These are phyloP conservation scores for Cucurbita pepo DNA, from an alignment of 306 rosid species.

Conservation along the genomic window DNA sequence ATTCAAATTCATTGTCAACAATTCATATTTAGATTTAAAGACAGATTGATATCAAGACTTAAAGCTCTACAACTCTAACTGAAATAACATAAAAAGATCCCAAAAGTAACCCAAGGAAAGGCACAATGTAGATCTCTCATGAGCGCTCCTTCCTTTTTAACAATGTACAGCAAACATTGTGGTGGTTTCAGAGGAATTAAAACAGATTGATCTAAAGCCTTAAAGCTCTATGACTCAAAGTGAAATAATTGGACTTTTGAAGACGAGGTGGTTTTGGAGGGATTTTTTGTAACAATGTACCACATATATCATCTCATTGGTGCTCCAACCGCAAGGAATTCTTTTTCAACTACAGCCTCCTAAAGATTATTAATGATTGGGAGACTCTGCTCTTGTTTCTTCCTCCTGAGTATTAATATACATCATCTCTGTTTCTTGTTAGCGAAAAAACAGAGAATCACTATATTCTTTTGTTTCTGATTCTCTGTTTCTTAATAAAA, in stretches of 20 bases:
- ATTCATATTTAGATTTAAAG: neutral
- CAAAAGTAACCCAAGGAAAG: neutral
- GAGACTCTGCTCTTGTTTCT: neutral
- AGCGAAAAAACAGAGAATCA: too few relatives aligned
- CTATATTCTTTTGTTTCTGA: too few relatives aligned
- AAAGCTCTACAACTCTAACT: neutral
- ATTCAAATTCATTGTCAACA: neutral
- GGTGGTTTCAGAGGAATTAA: neutral
- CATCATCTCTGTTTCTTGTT: too few relatives aligned
- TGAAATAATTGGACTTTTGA: neutral
- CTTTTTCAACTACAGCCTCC: neutral
- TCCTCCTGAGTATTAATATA: neutral
- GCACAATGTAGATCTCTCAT: neutral
- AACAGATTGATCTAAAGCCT: neutral
- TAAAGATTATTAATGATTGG: neutral
- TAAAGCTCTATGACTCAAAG: neutral
- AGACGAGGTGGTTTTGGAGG: neutral
- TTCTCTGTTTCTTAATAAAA: too few relatives aligned
- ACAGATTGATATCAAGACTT: neutral
- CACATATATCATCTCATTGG: neutral
- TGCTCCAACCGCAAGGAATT: neutral
- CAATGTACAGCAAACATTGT: neutral
- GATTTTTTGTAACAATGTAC: neutral
- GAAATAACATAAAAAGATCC: neutral
- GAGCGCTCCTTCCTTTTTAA: neutral